Percentiles rank a stretch among this genome's conserved stretches.
Evolutionary conservation across 2,329 filamentous ascomycete species (phyloP).

Genomic region (Sclerotiophoma versabilis): DNA sequence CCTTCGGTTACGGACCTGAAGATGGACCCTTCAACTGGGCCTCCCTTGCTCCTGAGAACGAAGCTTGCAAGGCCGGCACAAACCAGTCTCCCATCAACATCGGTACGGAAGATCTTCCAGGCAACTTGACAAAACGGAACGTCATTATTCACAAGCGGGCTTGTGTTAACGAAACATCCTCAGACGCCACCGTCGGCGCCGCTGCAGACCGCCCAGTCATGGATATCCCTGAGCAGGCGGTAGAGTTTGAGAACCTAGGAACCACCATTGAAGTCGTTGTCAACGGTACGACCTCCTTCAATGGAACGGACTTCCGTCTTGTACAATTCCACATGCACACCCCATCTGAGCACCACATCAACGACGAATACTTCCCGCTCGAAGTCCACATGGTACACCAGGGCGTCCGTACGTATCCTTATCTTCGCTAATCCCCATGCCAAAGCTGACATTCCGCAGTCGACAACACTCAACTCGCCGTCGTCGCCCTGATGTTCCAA

Average conservation of each 20-base stretch:
- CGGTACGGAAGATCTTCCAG: conserved; percentile 32
- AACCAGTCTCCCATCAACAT: conserved; percentile 66
- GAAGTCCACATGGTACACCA: conserved; percentile 68
- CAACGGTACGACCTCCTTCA: conserved; percentile 57
- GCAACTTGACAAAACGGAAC: conserved; percentile 1
- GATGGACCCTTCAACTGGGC: conserved; percentile 63
- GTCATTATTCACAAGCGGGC: conserved; percentile 5
- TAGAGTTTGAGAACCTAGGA: conserved; percentile 65
- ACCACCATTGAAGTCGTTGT: conserved; percentile 65
- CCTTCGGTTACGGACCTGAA: conserved; percentile 53
- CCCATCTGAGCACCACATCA: conserved; percentile 64
- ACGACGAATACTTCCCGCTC: conserved; percentile 55
- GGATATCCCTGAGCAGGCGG: conserved; percentile 52
- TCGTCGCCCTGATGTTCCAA: conserved; percentile 54
- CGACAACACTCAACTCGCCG: conserved; percentile 47
- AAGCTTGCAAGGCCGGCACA: conserved; percentile 57
- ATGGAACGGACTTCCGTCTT: conserved; percentile 53
- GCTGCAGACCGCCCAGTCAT: conserved; percentile 39
- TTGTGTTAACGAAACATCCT: conserved; percentile 16
- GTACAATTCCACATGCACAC: conserved; percentile 68
- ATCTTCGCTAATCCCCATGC: neutral
- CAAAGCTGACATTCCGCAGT: conserved; percentile 27
- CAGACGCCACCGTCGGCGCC: conserved; percentile 43
- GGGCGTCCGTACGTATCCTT: conserved; percentile 47
- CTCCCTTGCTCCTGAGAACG: conserved; percentile 54